Evolutionary conservation across 129 eudicot species (phyloP), one percentile per base, ranked within the genome.

Genomic region (Centaurea solstitialis): DNA sequence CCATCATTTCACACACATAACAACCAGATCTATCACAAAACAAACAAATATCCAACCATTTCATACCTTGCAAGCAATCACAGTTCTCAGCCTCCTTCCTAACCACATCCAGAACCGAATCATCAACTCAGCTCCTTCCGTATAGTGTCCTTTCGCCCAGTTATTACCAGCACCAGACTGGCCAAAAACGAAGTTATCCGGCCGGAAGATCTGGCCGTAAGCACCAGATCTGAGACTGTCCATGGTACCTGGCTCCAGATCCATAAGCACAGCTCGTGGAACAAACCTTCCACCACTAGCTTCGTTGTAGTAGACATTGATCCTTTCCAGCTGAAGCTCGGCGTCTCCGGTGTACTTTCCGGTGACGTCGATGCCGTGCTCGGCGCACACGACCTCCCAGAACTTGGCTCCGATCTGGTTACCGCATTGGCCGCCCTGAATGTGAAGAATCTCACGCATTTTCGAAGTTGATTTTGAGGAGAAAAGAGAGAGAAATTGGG

Each of bases 211-310:
- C 85, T 88, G 89, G 4, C 92, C 92, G 76, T 89, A 89, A 15
- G 91, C 87, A 7, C 93, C 93, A 78, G 93, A 85, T 72, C 93
- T 78, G 47, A 89, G 84, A 80, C 89, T 83, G 85, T 89, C 93
- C 93, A 89, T 89, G 0, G 93, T 89, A 26, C 93, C 93, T 67
- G 93, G 93, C 86, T 89, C 93, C 76, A 89, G 91, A 85, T 89
- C 93, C 93, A 89, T 89, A 57, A 88, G 90, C 72, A 88, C 90
- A 2, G 90, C 92, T 53, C 92, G 89, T 17, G 92, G 92, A 62
- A 88, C 92, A 81, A 80, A 88, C 65, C 92, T 86, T 23, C 92
- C 92, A 41, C 92, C 84, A 17, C 86, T 83, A 62, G 92, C 90
- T 76, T 88, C 92, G 41, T 88, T 88, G 88, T 86, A 88, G 77